A percentile compares a stretch with the other conserved stretches of the same genome.
phyloP scores from a whole-genome alignment of 2,329 filamentous ascomycete species.

The Exophiala aquamarina region DNA sequence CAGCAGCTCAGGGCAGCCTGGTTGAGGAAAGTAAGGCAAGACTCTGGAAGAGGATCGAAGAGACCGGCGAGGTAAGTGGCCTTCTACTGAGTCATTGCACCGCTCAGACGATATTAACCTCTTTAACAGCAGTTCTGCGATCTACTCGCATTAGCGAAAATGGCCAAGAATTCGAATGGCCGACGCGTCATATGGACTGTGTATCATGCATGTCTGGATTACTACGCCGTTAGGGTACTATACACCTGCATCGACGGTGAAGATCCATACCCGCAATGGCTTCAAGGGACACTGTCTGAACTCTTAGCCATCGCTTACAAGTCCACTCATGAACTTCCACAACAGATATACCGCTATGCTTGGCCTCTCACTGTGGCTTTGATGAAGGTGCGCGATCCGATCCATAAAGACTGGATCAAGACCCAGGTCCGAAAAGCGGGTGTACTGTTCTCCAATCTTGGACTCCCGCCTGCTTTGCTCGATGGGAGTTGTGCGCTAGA shows the following conservation, averaged over 20 bases:
- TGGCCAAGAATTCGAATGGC: constrained; percentile 1
- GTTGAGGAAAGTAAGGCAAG: neutral
- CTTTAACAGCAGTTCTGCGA: constrained; percentile 7
- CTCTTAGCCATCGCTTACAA: constrained; percentile 13
- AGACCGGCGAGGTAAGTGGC: constrained; percentile 6
- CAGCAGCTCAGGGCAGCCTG: neutral
- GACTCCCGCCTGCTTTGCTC: constrained; percentile 1
- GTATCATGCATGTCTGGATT: constrained; percentile 13
- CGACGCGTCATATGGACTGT: constrained; percentile 12
- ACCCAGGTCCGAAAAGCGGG: constrained; percentile 6
- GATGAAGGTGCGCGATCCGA: constrained; percentile 7
- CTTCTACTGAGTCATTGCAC: neutral
- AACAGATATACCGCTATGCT: constrained; percentile 9
- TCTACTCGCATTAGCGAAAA: constrained; percentile 3
- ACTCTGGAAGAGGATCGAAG: constrained; percentile 5
- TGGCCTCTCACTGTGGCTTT: constrained; percentile 11
- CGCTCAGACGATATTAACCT: neutral
- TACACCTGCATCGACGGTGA: constrained; percentile 5
- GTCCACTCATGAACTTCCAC: constrained; percentile 7
- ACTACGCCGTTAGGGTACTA: constrained; percentile 10
- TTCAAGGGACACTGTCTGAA: constrained; percentile 2
- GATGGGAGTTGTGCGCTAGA: neutral
- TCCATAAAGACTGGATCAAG: constrained; percentile 12
- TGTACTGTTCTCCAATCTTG: constrained; percentile 9
- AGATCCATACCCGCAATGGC: constrained; percentile 2